phyloP scores from a whole-genome alignment of 2,329 filamentous ascomycete genomes.

The Cladobotryum mycophilum region DNA sequence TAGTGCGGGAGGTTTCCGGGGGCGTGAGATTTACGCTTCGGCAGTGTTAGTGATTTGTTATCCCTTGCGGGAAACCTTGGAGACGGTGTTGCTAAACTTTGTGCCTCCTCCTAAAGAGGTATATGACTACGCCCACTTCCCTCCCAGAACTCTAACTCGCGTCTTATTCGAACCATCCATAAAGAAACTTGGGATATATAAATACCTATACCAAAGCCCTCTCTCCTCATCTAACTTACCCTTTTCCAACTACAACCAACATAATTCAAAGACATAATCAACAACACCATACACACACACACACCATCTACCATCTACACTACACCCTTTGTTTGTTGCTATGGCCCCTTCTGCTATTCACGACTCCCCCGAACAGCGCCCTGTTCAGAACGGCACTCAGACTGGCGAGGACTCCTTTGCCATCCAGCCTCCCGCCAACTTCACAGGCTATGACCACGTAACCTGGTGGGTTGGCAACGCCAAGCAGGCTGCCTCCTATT shows the following conservation, averaged over 20 bases:
- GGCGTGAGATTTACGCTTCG: background rate
- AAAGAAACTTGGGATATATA: background rate
- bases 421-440: conserved; percentile 48
- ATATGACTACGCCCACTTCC: background rate
- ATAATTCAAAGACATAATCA: too few species aligned
- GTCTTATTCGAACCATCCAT: background rate
- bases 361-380: conserved; percentile 41
- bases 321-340: conserved; percentile 14
- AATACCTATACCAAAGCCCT: background rate
- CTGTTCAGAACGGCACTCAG: conserved; percentile 32
- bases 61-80: too few species aligned
- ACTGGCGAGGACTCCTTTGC: conserved; percentile 46
- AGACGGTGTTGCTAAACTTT: too few species aligned
- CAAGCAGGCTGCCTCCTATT: conserved; percentile 88
- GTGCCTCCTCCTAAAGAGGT: background rate
- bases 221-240: background rate
- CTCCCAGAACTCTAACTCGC: background rate
- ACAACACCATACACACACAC: background rate
- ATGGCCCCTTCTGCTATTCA: conserved; percentile 57
- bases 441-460: conserved; percentile 85
- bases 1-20: conserved; percentile 17
- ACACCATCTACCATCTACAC: conserved; percentile 2
- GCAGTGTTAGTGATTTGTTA: too few species aligned
- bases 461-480: conserved; percentile 97
- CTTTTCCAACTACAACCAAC: background rate